These are phyloP conservation scores for Trichoderma simmonsii DNA, from an alignment of 2,329 filamentous ascomycete genomes.

Conservation along the genomic window DNA sequence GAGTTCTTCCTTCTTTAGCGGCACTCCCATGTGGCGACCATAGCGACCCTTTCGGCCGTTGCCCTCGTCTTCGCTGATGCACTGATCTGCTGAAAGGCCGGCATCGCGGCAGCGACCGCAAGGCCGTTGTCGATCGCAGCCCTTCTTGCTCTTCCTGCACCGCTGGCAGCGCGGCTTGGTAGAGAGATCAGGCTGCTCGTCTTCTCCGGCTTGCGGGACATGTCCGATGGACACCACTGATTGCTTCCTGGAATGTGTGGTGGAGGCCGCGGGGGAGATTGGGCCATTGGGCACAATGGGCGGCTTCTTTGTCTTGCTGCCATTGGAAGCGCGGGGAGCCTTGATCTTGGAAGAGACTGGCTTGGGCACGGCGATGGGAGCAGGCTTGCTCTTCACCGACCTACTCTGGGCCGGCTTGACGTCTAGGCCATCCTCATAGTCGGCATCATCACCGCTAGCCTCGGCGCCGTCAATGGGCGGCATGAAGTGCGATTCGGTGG, in stretches of 20 bases:
- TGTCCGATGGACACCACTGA: constrained; percentile 61
- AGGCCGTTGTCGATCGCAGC: constrained; percentile 92
- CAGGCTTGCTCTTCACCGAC: constrained; percentile 40
- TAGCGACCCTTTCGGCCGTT: constrained; percentile 96
- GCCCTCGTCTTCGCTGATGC: constrained; percentile 95
- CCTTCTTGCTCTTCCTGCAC: constrained; percentile 99
- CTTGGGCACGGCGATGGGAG: constrained; percentile 31
- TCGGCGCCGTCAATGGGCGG: constrained; percentile 48
- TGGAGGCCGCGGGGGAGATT: constrained; percentile 60
- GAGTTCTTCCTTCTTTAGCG: constrained; percentile 57
- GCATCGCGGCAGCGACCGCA: constrained; percentile 96
- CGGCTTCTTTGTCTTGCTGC: constrained; percentile 52
- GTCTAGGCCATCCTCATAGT: constrained; percentile 35
- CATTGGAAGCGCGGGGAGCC: constrained; percentile 36
- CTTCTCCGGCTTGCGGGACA: constrained; percentile 60
- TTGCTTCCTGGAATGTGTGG: constrained; percentile 72
- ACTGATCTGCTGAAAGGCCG: constrained; percentile 87
- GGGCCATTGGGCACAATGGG: constrained; percentile 40
- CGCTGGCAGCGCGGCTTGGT: constrained; percentile 96
- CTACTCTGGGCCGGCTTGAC: constrained; percentile 42
- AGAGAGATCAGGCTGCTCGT: constrained; percentile 88
- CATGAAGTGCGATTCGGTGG: constrained; percentile 52
- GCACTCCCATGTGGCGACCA: constrained; percentile 67
- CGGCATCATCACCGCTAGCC: constrained; percentile 35
- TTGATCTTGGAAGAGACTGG: constrained; percentile 43